phyloP scores from a whole-genome alignment of 2,329 filamentous ascomycete genomes.

The Penicillium sp. region DNA sequence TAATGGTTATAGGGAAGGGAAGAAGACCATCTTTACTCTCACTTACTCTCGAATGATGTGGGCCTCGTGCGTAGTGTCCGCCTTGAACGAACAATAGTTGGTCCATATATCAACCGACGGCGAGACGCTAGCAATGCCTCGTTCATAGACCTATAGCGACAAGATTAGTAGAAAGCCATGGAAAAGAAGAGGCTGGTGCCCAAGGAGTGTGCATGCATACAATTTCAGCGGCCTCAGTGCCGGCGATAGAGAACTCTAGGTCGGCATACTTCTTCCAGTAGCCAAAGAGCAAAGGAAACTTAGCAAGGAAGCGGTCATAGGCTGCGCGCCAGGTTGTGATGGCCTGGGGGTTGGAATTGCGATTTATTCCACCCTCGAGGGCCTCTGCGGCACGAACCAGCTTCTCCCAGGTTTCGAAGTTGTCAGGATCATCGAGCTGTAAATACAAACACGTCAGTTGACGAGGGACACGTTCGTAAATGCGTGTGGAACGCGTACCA shows the following conservation, averaged over 20 bases:
- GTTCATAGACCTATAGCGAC: slow-evolving; percentile 74
- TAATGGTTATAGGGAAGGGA: slow-evolving; percentile 58
- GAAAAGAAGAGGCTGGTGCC: not conserved
- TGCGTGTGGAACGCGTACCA: slow-evolving; percentile 55
- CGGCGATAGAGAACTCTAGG: slow-evolving; percentile 92
- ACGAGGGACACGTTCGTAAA: not conserved
- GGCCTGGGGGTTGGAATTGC: slow-evolving; percentile 92
- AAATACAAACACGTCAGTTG: slow-evolving; percentile 9
- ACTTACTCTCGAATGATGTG: slow-evolving; percentile 99
- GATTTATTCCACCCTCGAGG: slow-evolving; percentile 88
- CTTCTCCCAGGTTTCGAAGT: slow-evolving; percentile 93
- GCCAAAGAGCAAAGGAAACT: slow-evolving; percentile 92
- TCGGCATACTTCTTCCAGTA: slow-evolving; percentile 99
- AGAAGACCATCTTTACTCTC: slow-evolving; percentile 60
- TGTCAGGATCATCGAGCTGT: slow-evolving; percentile 71
- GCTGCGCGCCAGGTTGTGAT: slow-evolving; percentile 81
- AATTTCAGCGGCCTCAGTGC: slow-evolving; percentile 96
- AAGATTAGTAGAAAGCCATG: slow-evolving; percentile 1
- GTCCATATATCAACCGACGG: slow-evolving; percentile 96
- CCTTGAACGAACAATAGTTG: slow-evolving; percentile 96
- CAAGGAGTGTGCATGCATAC: slow-evolving; percentile 48
- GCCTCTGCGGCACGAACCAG: slow-evolving; percentile 77
- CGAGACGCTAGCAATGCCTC: slow-evolving; percentile 87
- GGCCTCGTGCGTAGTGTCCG: slow-evolving; percentile 91
- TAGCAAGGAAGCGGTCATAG: slow-evolving; percentile 89